Conservation (phyloP, 331 rosid species). For the Quercus phellos region DNA sequence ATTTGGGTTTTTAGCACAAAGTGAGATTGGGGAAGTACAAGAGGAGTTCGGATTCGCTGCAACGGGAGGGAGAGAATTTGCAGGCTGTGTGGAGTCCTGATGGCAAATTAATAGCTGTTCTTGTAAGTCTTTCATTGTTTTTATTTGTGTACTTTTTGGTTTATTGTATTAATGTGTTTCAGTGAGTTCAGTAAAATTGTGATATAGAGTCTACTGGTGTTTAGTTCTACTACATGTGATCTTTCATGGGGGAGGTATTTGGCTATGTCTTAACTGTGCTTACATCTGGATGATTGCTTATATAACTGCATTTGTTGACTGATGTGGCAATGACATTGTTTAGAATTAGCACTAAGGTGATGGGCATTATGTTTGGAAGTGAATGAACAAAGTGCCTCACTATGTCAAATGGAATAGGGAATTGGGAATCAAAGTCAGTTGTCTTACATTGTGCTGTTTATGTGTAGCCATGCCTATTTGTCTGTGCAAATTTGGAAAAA, state of each 20-base stretch:
- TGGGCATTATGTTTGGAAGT: background rate
- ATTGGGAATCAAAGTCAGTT: background rate
- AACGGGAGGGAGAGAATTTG: conserved; percentile 81
- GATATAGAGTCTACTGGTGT: background rate
- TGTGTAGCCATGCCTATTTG: background rate
- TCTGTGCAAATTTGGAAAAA: background rate
- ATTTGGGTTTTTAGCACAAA: conserved; percentile 58
- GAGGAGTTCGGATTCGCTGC: conserved; percentile 77
- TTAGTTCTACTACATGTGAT: background rate
- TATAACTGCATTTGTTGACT: background rate
- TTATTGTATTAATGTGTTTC: background rate
- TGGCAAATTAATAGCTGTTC: conserved; percentile 70
- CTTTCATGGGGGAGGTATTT: background rate
- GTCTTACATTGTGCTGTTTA: background rate
- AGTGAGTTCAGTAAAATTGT: background rate
- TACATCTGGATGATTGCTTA: background rate
- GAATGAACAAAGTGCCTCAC: background rate
- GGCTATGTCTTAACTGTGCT: too few relatives aligned
- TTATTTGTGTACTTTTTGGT: background rate
- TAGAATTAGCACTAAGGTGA: background rate
- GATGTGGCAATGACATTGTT: background rate
- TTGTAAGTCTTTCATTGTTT: conserved; percentile 45
- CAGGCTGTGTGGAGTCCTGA: conserved; percentile 98
- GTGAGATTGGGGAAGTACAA: conserved; percentile 87
- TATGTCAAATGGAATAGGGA: background rate